Evolutionary conservation across 2,329 filamentous ascomycete genomes (phyloP).

Genomic region (Cladorrhinum sp.): DNA sequence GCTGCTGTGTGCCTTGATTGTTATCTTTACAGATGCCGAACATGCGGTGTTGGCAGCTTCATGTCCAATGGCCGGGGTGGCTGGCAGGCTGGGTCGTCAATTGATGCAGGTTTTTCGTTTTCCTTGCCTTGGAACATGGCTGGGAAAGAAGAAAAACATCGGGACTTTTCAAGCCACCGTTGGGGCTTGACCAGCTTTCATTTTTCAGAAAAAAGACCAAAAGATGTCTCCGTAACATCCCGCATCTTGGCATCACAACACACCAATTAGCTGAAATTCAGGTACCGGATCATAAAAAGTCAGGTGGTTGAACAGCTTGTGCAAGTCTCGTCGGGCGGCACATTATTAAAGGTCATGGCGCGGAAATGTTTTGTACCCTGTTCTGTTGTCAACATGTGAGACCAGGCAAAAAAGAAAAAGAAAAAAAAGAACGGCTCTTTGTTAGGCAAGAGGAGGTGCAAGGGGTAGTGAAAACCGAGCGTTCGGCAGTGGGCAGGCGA

Average conservation of each 20-base stretch:
- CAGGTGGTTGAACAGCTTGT: background rate
- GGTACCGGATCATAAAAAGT: background rate
- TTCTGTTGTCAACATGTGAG: background rate
- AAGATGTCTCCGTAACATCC: constrained; percentile 9
- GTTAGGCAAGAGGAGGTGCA: background rate
- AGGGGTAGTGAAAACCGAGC: background rate
- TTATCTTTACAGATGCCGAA: background rate
- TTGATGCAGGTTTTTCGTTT: background rate
- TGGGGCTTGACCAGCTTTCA: background rate
- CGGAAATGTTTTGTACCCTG: background rate
- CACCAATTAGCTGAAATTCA: background rate
- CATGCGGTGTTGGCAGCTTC: background rate
- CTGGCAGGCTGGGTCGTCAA: background rate
- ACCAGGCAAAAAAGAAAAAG: too few species aligned
- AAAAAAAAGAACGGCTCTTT: background rate
- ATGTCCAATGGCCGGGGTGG: background rate
- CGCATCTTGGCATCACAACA: constrained; percentile 15
- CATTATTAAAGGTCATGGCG: background rate
- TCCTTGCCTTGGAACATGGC: background rate
- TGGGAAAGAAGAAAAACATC: background rate
- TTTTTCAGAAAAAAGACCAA: background rate
- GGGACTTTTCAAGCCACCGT: background rate
- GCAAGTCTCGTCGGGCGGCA: background rate
- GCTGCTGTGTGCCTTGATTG: too few species aligned
- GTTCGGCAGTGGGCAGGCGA: background rate